phyloP scores from a whole-genome alignment of 83 land plant genomes.

The Larix sibirica region DNA sequence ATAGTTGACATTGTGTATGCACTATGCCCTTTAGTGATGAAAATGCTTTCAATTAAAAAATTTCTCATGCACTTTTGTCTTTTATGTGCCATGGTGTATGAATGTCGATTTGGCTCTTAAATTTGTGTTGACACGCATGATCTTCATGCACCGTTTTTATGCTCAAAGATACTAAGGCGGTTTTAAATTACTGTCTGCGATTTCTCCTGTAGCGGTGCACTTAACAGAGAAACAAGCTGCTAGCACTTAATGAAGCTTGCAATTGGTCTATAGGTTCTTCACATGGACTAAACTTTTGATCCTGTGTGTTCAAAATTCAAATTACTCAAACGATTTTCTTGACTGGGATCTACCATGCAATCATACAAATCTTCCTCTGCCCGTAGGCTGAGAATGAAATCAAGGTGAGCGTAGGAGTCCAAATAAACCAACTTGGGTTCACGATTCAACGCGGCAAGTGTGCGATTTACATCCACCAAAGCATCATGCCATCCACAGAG shows the following conservation, averaged over 20 bases:
- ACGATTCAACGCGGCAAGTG: constrained; percentile 50
- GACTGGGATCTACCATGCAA: constrained; percentile 51
- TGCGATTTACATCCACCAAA: constrained; percentile 58
- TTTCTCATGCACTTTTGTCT: too few relatives aligned
- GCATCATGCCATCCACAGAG: constrained; percentile 90
- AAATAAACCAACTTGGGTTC: constrained; percentile 64
- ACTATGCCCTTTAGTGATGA: too few relatives aligned
- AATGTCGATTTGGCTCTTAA: too few relatives aligned
- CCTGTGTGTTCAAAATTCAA: not conserved
- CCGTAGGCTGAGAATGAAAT: constrained; percentile 66
- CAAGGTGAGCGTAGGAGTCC: constrained; percentile 82
- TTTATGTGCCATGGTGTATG: too few relatives aligned
- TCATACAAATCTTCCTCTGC: constrained; percentile 79
- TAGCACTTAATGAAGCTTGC: not conserved
- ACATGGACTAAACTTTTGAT: not conserved
- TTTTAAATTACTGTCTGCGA: too few relatives aligned
- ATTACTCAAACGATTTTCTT: constrained; percentile 4
- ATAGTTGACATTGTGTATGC: too few relatives aligned
- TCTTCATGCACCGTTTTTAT: too few relatives aligned
- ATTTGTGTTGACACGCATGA: too few relatives aligned
- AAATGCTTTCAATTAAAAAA: too few relatives aligned
- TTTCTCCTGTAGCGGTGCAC: too few relatives aligned
- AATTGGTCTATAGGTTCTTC: not conserved
- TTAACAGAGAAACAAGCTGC: not conserved
- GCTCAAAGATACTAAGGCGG: too few relatives aligned